Conservation (phyloP, 2,329 filamentous ascomycete species). For the Aureobasidium sp. region DNA sequence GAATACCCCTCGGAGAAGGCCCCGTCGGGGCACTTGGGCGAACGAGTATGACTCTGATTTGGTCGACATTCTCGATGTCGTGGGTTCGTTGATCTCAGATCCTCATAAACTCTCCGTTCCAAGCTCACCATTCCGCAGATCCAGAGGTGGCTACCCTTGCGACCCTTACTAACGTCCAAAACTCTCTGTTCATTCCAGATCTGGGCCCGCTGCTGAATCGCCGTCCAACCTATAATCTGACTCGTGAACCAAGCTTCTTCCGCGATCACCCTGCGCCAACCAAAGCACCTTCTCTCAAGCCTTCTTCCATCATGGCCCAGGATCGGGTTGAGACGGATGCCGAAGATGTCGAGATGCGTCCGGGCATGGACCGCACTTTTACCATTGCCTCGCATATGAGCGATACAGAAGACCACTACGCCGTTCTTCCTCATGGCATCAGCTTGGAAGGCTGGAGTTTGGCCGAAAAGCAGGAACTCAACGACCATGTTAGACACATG, state of each 20-base stretch:
- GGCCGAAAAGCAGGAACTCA: constrained; percentile 67
- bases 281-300: constrained; percentile 23
- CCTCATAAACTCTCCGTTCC: neutral
- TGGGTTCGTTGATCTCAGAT: constrained; percentile 45
- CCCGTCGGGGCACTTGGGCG: constrained; percentile 3
- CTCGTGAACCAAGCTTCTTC: constrained; percentile 37
- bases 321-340: constrained; percentile 14
- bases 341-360: constrained; percentile 4
- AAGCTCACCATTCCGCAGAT: constrained; percentile 46
- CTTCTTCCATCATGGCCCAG: constrained; percentile 9
- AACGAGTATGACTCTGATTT: constrained; percentile 55
- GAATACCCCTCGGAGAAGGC: neutral
- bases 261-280: neutral
- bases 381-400: constrained; percentile 61
- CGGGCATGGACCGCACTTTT: neutral
- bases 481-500: constrained; percentile 84
- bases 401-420: constrained; percentile 66
- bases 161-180: constrained; percentile 82
- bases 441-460: constrained; percentile 67
- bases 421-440: constrained; percentile 68
- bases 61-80: constrained; percentile 61
- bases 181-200: constrained; percentile 79
- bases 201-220: constrained; percentile 71
- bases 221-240: constrained; percentile 69
- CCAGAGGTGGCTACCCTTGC: constrained; percentile 77